Percentiles rank a stretch among this genome's conserved stretches.
Conservation (phyloP, 2,329 filamentous ascomycete genomes). For the Clarireedia sp. region DNA sequence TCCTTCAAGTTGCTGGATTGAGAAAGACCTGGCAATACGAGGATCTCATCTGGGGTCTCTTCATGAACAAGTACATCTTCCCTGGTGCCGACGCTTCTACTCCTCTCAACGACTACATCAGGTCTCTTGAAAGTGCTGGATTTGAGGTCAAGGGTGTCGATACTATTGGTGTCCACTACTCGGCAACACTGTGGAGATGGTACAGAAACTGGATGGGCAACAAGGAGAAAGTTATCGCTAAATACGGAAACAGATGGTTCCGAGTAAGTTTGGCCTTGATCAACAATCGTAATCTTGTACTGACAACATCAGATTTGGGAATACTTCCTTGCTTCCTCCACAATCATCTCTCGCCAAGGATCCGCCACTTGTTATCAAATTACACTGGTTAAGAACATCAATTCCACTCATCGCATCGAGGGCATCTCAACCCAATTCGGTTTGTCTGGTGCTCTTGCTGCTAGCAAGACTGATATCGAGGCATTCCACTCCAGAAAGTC, state of each 20-base stretch:
- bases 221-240: slow-evolving; percentile 82
- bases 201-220: slow-evolving; percentile 98
- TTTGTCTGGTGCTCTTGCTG: slow-evolving; percentile 51
- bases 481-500: slow-evolving; percentile 9
- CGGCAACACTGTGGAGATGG: slow-evolving; percentile 94
- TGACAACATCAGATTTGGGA: slow-evolving; percentile 60
- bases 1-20: slow-evolving; percentile 90
- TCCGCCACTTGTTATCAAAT: slow-evolving; percentile 73
- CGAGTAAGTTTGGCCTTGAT: slow-evolving; percentile 52
- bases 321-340: slow-evolving; percentile 70
- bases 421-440: slow-evolving; percentile 60
- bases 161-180: slow-evolving; percentile 95
- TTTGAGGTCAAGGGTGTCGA: slow-evolving; percentile 90
- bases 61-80: slow-evolving; percentile 99
- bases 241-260: slow-evolving; percentile 95
- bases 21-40: slow-evolving; percentile 96
- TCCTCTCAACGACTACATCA: slow-evolving; percentile 79
- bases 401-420: slow-evolving; percentile 70
- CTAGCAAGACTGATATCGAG: slow-evolving; percentile 22
- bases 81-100: slow-evolving; percentile 93
- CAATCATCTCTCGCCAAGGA: slow-evolving; percentile 69
- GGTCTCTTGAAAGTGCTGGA: slow-evolving; percentile 75
- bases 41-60: slow-evolving; percentile 94
- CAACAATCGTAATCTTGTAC: slow-evolving; percentile 1
- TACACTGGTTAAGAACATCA: slow-evolving; percentile 73